Evolutionary conservation across 2,329 filamentous ascomycete genomes (phyloP), one percentile per base, ranked within the genome.

Genomic region (Pseudogymnoascus sp.): DNA sequence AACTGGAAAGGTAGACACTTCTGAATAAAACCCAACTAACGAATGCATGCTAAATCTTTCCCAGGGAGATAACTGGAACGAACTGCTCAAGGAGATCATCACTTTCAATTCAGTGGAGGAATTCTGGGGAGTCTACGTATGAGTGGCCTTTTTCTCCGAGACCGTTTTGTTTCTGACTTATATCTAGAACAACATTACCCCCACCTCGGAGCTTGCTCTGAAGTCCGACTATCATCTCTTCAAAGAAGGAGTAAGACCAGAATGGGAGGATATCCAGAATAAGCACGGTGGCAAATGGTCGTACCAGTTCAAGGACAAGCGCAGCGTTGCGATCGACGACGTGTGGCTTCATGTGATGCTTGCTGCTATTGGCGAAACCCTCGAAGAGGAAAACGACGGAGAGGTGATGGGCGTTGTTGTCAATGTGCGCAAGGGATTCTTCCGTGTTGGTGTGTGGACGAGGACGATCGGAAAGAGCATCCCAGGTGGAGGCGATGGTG

Each of bases 221-320:
- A 99, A 99, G 82, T 96, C 95, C 74, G 95, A 99, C 77, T 99
- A 99, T 80, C 96, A 99, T 75, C 89, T 99, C 51, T 99, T 99
- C 89, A 99, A 99, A 83, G 89, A 88, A 72, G 93, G 93, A 69
- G 91, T 99, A 67, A 91, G 95, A 68, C 95, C 95, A 37, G 96
- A 99, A 79, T 99, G 95, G 95, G 95, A 99, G 78, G 95, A 99
- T 76, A 83, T 86, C 26, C 92, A 97, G 81, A 99, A 99, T 83
- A 99, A 97, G 85, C 92, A 97, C 76, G 95, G 95, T 71, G 95
- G 95, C 79, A 97, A 97, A 80, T 99, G 95, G 95, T 93, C 93
- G 26, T 97, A 96, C 80, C 89, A 91, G 73, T 97, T 96, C 87
- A 96, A 96, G 82, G 91, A 97, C 71, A 97, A 96, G 85, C 88